Evolutionary conservation across 495 filamentous ascomycete genomes (phyloP), one percentile per base, ranked within the genome.

Genomic region (Penicillium fimorum): DNA sequence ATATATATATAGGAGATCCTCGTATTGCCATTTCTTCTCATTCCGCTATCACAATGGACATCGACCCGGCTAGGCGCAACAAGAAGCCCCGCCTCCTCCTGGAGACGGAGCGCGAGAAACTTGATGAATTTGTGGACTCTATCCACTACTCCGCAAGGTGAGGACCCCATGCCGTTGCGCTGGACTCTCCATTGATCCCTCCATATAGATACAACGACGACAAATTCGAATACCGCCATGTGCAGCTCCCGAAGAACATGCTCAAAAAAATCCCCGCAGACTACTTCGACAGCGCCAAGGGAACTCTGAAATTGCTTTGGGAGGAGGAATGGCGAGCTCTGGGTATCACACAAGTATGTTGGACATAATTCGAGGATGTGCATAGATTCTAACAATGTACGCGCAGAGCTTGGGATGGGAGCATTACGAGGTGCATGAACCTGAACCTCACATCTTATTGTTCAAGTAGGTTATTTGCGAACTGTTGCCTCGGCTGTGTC

Each of bases 361-460:
- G 12, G 33, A 29, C 20, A 13, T 30, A 4, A 6, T 17, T 10
- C 8, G 15, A 20, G n/a, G 13, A 25, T 30, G 30, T 35, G 45
- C 17, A 12, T 18, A 32, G 29, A 25, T 15, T 40, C 71, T 77
- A 56, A 74, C 51, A 35, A 38, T 9, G 33, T 15, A 33, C 32
- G 32, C 53, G 17, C 58, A 97, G 91, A 97, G 95, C 71, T 77
- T 97, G 59, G 94, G 94, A 25, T 98, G 94, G 94, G 92, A 97
- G 67, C 94, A 98, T 73, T 98, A 98, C 62, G 94, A 98, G 73
- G 94, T 97, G 51, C 94, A 98, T 69, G 95, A 96, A 72, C 94
- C 94, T 35, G 94, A 98, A 76, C 94, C 94, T 47, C 94, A 98
- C 63, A 97, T 98, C 57, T 83, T 98, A 30, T 82, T 98, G 13